Conservation (phyloP, 2,329 filamentous ascomycete species). For the Aspergillus sp. region DNA sequence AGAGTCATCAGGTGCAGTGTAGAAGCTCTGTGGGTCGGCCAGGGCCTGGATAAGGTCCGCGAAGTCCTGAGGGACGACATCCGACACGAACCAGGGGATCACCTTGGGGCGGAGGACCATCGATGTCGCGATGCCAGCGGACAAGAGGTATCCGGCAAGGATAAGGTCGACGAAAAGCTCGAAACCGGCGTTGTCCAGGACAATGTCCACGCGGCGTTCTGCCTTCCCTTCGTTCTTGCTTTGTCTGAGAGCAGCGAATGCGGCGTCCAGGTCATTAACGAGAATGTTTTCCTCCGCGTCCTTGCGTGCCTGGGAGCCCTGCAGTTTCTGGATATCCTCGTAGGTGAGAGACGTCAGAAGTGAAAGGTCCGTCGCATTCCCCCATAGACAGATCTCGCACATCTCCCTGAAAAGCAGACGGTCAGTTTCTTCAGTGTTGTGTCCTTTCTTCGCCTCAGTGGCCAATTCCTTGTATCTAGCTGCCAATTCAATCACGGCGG, state of each 20-base stretch:
- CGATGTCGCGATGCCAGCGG: conserved; percentile 78
- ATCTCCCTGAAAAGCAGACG: conserved; percentile 83
- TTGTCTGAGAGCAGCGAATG: conserved; percentile 67
- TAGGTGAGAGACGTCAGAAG: conserved; percentile 87
- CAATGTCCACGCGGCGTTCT: conserved; percentile 82
- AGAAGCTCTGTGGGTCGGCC: conserved; percentile 75
- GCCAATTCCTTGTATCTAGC: conserved; percentile 74
- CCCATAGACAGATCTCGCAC: conserved; percentile 96
- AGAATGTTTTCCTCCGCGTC: conserved; percentile 88
- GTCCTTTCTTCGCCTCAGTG: conserved; percentile 61
- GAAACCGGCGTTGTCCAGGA: conserved; percentile 96
- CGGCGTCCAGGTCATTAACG: conserved; percentile 74
- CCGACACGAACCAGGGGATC: conserved; percentile 97
- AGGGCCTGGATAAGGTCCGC: conserved; percentile 76
- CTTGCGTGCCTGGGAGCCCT: conserved; percentile 84
- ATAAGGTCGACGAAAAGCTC: conserved; percentile 95
- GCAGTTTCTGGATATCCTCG: conserved; percentile 94
- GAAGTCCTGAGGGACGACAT: conserved; percentile 87
- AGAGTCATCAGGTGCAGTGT: conserved; percentile 68
- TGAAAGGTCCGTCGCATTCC: conserved; percentile 92
- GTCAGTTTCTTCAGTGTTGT: conserved; percentile 65
- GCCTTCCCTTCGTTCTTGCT: conserved; percentile 62
- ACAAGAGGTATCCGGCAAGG: conserved; percentile 84
- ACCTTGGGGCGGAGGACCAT: conserved; percentile 90
- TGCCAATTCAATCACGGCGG: conserved; percentile 79